Percentiles rank a stretch among this genome's conserved stretches.
These are phyloP conservation scores for Globisporangium ultimum DNA, from an alignment of 352 stramenopile species.

Conservation along the genomic window DNA sequence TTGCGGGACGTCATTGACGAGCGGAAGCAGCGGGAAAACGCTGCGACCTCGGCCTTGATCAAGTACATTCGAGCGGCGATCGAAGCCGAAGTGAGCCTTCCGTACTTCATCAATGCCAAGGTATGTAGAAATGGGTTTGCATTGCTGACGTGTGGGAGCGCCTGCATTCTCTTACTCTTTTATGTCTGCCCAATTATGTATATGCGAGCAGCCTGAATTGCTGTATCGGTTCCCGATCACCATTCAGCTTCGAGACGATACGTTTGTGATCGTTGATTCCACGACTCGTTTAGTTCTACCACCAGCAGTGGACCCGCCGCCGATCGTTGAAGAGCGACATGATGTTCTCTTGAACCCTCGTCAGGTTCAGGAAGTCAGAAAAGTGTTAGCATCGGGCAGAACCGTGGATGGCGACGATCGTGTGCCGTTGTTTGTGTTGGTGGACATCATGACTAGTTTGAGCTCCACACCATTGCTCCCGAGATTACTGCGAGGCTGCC, in stretches of 20 bases:
- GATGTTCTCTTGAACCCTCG: conserved; percentile 40
- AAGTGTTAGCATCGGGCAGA: conserved; percentile 13
- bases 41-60: conserved; percentile 41
- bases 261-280: conserved; percentile 35
- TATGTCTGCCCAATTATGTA: background rate
- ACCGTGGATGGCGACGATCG: conserved; percentile 11
- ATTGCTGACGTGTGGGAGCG: background rate
- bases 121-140: conserved; percentile 24
- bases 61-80: conserved; percentile 45
- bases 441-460: conserved; percentile 32
- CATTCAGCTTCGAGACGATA: conserved; percentile 56
- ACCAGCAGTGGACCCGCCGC: conserved; percentile 25
- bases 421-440: conserved; percentile 25
- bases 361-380: conserved; percentile 27
- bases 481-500: conserved; percentile 31
- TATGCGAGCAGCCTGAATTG: conserved; percentile 32
- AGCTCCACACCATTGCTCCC: conserved; percentile 34
- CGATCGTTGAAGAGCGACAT: conserved; percentile 41
- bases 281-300: conserved; percentile 31
- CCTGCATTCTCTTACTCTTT: background rate
- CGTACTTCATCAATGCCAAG: conserved; percentile 52
- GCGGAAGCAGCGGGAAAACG: conserved; percentile 42
- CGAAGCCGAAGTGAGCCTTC: conserved; percentile 58
- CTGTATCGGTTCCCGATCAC: conserved; percentile 56
- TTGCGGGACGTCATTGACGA: conserved; percentile 40